Percentiles rank a stretch among this genome's conserved stretches.
Evolutionary conservation across 2,329 filamentous ascomycete species (phyloP).

Genomic region (Orbilia quercus): DNA sequence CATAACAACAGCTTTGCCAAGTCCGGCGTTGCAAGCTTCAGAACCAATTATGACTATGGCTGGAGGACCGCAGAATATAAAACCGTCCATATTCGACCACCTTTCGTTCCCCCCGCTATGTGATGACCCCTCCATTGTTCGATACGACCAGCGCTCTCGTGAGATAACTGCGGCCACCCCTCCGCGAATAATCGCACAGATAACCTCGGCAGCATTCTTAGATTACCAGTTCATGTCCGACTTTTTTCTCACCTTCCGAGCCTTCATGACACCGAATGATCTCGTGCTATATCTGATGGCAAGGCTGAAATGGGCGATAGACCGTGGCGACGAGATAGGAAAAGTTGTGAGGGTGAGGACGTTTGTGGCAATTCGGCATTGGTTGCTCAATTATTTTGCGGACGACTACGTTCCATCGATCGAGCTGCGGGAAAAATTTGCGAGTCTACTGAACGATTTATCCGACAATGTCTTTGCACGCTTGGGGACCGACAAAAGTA

Average conservation of each 20-base stretch:
- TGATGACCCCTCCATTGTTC: slow-evolving; percentile 83
- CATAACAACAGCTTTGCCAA: slow-evolving; percentile 63
- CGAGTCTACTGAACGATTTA: slow-evolving; percentile 62
- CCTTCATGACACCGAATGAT: slow-evolving; percentile 81
- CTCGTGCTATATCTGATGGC: slow-evolving; percentile 86
- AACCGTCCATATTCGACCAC: slow-evolving; percentile 82
- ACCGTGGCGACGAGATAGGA: slow-evolving; percentile 81
- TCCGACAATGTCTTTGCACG: slow-evolving; percentile 68
- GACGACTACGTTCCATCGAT: slow-evolving; percentile 80
- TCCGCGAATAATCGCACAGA: slow-evolving; percentile 90
- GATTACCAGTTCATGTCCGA: slow-evolving; percentile 97
- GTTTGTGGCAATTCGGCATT: slow-evolving; percentile 94
- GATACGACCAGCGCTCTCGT: slow-evolving; percentile 76
- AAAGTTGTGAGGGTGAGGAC: slow-evolving; percentile 95
- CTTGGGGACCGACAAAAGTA: slow-evolving; percentile 69
- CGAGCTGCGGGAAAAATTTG: slow-evolving; percentile 59
- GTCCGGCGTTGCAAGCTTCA: slow-evolving; percentile 63
- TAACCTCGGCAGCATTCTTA: slow-evolving; percentile 93
- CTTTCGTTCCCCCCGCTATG: slow-evolving; percentile 81
- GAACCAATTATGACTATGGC: slow-evolving; percentile 67
- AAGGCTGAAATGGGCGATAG: slow-evolving; percentile 85
- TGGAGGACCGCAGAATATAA: slow-evolving; percentile 69
- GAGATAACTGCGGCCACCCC: slow-evolving; percentile 90
- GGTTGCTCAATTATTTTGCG: slow-evolving; percentile 97
- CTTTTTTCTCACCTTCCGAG: slow-evolving; percentile 94